Evolutionary conservation across 495 filamentous ascomycete genomes (phyloP), one percentile per base, ranked within the genome.

Genomic region (Annulohypoxylon moriforme): DNA sequence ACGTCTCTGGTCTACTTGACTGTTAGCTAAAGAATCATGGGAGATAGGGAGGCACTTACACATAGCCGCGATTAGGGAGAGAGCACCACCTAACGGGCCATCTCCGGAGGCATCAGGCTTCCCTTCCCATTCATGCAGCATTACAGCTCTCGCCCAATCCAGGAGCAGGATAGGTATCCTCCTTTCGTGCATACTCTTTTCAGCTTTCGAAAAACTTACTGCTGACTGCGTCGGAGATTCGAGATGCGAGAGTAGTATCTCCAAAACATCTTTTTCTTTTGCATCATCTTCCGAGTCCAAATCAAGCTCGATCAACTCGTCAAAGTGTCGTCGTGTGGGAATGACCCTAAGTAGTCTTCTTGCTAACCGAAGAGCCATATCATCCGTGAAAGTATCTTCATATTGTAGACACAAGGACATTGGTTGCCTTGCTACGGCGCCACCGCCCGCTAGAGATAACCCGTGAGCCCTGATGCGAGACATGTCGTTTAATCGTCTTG

Each of bases 41-140:
- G 10, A 40, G 8, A 31, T 67, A 10, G 14, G 9, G 20, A 18
- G 59, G 33, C 47, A 84, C 87, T 84, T 78, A 91, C 88, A 90
- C 75, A 97, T 87, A n/a, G 88, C 81, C n/a, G 86, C 81, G 49
- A 98, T 85, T 31, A 95, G 87, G 65, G 88, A 88, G 40, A 98
- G 80, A 29, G 92, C 91, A 31, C 91, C 91, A 49, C 91, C 92
- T 49, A 92, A 88, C 22, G 89, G 81, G 25, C 89, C 87, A 75
- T 89, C 88, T 53, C 85, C 86, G 1, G 86, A 81, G 59, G 96
- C 85, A 36, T 89, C 88, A 1, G 91, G 86, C 62, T 88, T 88
- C 6, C 92, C 92, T 73, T 93, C 87, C 93, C 93, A 96, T 67
- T 91, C 88, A 38, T 89, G 87, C 13, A 95, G 76, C 74, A 96